A percentile compares a stretch with the other conserved stretches of the same genome.
phyloP scores from a whole-genome alignment of 768 basidiomycete species.

The Cystobasidium onofrii region DNA sequence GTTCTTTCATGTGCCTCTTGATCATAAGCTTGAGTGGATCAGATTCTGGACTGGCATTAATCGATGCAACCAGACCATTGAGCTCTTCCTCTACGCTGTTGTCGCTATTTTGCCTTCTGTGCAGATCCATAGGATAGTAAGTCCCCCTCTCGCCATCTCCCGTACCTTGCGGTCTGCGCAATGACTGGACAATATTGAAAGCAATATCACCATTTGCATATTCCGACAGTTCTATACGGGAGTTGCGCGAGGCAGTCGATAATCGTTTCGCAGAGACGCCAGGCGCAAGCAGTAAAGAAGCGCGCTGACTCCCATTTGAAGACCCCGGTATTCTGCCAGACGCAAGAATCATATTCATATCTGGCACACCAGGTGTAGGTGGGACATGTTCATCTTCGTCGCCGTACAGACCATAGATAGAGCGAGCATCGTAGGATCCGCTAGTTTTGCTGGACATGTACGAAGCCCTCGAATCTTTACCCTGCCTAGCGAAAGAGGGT shows the following conservation, averaged over 20 bases:
- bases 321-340: constrained; percentile 21
- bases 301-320: background rate
- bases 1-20: background rate
- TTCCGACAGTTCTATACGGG: constrained; percentile 16
- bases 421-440: constrained; percentile 25
- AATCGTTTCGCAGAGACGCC: background rate
- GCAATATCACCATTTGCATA: constrained; percentile 26
- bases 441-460: constrained; percentile 8
- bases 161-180: background rate
- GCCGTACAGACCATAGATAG: constrained; percentile 25
- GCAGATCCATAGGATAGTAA: constrained; percentile 11
- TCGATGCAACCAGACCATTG: background rate
- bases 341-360: constrained; percentile 15
- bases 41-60: background rate
- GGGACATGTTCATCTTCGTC: constrained; percentile 16
- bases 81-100: constrained; percentile 25
- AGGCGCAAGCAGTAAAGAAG: constrained; percentile 22
- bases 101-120: constrained; percentile 20
- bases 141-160: background rate
- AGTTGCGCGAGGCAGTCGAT: background rate
- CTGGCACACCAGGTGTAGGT: constrained; percentile 3
- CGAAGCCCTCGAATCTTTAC: background rate
- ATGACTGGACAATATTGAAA: constrained; percentile 28
- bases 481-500: background rate
- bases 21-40: constrained; percentile 30